A percentile compares a stretch with the other conserved stretches of the same genome.
phyloP scores from a whole-genome alignment of 2,329 filamentous ascomycete species.

The Plectosphaerella cucumerina region DNA sequence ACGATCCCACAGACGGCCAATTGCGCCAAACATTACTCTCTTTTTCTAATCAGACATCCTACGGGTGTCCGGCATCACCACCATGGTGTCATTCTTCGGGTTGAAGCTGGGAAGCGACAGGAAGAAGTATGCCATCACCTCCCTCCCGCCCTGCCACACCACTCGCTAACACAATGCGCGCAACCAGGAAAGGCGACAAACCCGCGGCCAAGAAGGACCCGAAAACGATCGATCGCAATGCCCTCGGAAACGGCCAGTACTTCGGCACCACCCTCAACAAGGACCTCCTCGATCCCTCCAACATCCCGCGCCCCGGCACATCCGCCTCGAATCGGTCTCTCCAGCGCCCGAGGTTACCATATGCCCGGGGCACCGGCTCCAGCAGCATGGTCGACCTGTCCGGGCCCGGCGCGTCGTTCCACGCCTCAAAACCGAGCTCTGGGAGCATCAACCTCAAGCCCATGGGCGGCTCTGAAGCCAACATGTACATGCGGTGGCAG shows the following conservation, averaged over 20 bases:
- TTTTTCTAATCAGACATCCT: neutral
- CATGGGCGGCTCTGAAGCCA: slow-evolving; percentile 31
- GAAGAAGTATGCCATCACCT: slow-evolving; percentile 38
- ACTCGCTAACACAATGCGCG: neutral
- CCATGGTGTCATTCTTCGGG: slow-evolving; percentile 57
- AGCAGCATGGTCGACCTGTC: slow-evolving; percentile 41
- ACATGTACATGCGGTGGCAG: slow-evolving; percentile 30
- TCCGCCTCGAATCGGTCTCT: slow-evolving; percentile 25
- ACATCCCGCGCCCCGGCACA: slow-evolving; percentile 32
- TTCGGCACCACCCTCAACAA: slow-evolving; percentile 29
- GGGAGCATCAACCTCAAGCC: slow-evolving; percentile 22
- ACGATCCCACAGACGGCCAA: neutral
- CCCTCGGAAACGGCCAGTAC: slow-evolving; percentile 28
- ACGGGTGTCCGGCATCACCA: slow-evolving; percentile 6
- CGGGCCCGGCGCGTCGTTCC: slow-evolving; percentile 9
- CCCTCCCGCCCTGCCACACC: neutral
- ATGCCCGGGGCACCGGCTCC: slow-evolving; percentile 31
- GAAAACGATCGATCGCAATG: slow-evolving; percentile 28
- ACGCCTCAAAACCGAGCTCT: slow-evolving; percentile 19
- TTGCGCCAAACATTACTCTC: neutral
- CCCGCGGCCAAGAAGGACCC: slow-evolving; percentile 15
- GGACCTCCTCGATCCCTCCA: slow-evolving; percentile 21
- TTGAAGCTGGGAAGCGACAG: slow-evolving; percentile 52
- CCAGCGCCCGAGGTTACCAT: slow-evolving; percentile 20
- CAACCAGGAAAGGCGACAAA: slow-evolving; percentile 14